A percentile compares a stretch with the other conserved stretches of the same genome.
phyloP scores from a whole-genome alignment of 148 eudicot genomes.

The Camellia granthamiana region DNA sequence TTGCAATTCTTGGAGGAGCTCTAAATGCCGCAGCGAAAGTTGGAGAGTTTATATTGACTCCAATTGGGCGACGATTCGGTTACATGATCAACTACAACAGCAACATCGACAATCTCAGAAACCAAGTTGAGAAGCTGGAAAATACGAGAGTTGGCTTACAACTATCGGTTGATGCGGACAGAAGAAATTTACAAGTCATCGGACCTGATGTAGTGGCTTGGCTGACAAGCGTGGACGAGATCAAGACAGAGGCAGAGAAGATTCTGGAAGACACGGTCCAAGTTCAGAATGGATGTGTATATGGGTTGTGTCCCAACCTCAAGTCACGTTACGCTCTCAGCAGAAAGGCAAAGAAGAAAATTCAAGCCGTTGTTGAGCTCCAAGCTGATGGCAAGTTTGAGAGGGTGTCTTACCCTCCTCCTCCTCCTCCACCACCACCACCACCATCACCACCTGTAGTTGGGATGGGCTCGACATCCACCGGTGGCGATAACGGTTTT shows the following conservation, averaged over 20 bases:
- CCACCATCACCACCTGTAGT: neutral
- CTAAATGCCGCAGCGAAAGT: neutral
- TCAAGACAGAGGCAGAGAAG: conserved; percentile 13
- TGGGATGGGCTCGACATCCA: conserved; percentile 23
- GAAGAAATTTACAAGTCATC: conserved; percentile 28
- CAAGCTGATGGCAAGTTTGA: conserved; percentile 15
- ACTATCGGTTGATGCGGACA: conserved; percentile 24
- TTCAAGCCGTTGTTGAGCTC: conserved; percentile 14
- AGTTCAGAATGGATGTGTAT: neutral
- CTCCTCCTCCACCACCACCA: conserved; percentile 7
- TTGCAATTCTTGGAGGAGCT: too few relatives aligned
- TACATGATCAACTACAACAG: conserved; percentile 24
- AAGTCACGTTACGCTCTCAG: conserved; percentile 24
- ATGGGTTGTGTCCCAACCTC: conserved; percentile 18
- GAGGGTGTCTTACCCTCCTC: conserved; percentile 23
- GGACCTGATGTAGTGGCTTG: conserved; percentile 22
- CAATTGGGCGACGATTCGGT: conserved; percentile 19
- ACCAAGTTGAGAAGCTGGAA: conserved; percentile 17
- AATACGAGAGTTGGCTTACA: conserved; percentile 8
- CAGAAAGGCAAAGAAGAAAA: conserved; percentile 24
- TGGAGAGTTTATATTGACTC: neutral
- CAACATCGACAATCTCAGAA: conserved; percentile 21
- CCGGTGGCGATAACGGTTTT: conserved; percentile 22
- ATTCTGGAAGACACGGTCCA: conserved; percentile 1
- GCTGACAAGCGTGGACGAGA: conserved; percentile 23